These are phyloP conservation scores for Penicillium rolfsii DNA, from an alignment of 2,329 filamentous ascomycete species.

Conservation along the genomic window DNA sequence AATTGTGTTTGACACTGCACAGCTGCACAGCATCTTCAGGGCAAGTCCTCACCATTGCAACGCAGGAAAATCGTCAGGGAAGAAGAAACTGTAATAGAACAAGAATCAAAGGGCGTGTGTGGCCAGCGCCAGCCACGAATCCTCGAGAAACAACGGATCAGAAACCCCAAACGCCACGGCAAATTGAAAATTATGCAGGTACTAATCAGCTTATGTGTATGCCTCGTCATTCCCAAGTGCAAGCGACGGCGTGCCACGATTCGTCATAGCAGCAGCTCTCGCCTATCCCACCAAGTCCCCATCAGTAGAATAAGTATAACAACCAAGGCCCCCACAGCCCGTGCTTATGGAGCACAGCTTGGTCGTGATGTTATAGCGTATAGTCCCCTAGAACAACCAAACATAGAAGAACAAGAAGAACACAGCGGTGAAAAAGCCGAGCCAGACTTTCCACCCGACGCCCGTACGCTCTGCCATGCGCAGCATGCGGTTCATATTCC, in stretches of 20 bases:
- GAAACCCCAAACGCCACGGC: conserved; percentile 16
- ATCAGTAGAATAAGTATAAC: conserved; percentile 6
- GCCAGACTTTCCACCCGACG: conserved; percentile 94
- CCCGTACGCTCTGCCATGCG: conserved; percentile 92
- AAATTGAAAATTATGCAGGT: conserved; percentile 12
- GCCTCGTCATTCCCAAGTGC: neutral
- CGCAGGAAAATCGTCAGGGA: neutral
- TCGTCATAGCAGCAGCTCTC: neutral
- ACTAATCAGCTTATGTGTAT: conserved; percentile 8
- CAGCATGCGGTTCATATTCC: conserved; percentile 97
- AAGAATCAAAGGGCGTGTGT: conserved; percentile 1
- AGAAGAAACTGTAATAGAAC: neutral
- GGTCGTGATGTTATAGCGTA: conserved; percentile 7
- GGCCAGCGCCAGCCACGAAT: neutral
- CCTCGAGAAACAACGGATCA: neutral
- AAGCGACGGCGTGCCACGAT: no score
- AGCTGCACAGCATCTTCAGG: neutral
- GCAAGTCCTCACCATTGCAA: neutral
- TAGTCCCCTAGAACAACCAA: conserved; percentile 71
- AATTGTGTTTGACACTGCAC: neutral
- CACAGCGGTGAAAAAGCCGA: conserved; percentile 83
- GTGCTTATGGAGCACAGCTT: neutral
- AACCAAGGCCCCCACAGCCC: neutral
- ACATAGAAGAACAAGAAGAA: conserved; percentile 86
- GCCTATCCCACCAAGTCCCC: neutral